Evolutionary conservation across 352 stramenopile species (phyloP), one percentile per base, ranked within the genome.

Genomic region (Phytophthora sojae): DNA sequence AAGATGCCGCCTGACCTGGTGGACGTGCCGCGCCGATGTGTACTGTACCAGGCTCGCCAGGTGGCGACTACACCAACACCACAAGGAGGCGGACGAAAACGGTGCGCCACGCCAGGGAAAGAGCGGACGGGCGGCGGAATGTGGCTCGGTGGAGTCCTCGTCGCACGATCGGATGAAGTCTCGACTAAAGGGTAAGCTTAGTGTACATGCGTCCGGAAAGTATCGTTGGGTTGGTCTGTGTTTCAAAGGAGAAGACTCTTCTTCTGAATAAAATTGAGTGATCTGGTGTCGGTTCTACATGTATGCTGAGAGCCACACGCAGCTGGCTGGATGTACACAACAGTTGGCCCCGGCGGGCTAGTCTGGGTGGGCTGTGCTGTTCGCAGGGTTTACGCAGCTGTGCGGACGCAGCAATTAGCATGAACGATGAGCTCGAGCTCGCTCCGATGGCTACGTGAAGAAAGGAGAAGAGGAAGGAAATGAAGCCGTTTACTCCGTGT

Each of bases 11-110:
- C 17, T 30, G 39, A 61, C 29, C 23, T 54, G 21, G 19, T 52
- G 52, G 29, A 44, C 7, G 14, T 61, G 26, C 57, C 11, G 29
- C 26, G 26, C 39, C 15, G 57, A 67, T 71, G 57, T 37, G 57
- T 50, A 57, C 64, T 14, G 35, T 57, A 71, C n/a, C n/a, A n/a
- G n/a, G n/a, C n/a, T n/a, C n/a, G n/a, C n/a, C n/a, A n/a, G n/a
- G 64, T 71, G 64, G 49, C 64, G 64, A 71, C 57, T 66, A 71
- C 57, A 71, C 56, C 64, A 66, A 71, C 23, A 57, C 56, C 57
- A 71, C 64, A 71, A 65, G 39, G 55, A 65, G 35, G 47, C 54
- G 47, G 44, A 53, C 54, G 45, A 63, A 58, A 58, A 64, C 39
- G 12, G 62, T 58, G 61, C 37, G 26, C 17, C 35, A 52, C 37